These are phyloP conservation scores for Phaeosphaeriaceae sp. DNA, from an alignment of 2,329 filamentous ascomycete species.

Conservation along the genomic window DNA sequence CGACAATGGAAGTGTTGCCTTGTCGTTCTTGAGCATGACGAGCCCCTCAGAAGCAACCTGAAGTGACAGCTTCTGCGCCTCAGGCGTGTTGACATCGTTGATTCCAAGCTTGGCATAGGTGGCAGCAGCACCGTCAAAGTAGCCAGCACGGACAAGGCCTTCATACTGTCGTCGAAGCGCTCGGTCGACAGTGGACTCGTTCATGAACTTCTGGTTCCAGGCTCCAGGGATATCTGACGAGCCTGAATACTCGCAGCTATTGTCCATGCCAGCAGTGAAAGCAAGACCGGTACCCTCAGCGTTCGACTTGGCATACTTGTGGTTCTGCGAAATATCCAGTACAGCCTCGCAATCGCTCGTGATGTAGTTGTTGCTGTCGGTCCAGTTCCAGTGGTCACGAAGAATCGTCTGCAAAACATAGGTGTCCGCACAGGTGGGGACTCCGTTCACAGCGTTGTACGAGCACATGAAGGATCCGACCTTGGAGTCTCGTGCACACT, in stretches of 20 bases:
- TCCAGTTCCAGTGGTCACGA: constrained; percentile 71
- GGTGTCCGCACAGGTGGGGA: constrained; percentile 68
- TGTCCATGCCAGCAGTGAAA: constrained; percentile 60
- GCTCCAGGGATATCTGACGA: constrained; percentile 31
- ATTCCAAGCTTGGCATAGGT: constrained; percentile 61
- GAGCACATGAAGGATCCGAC: constrained; percentile 61
- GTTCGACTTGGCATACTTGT: constrained; percentile 49
- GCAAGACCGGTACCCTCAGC: constrained; percentile 55
- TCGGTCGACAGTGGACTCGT: constrained; percentile 56
- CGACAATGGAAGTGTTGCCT: constrained; percentile 50
- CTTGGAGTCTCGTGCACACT: constrained; percentile 53
- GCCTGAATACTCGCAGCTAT: constrained; percentile 58
- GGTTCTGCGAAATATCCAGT: constrained; percentile 63
- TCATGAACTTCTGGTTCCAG: constrained; percentile 37
- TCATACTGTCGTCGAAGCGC: constrained; percentile 62
- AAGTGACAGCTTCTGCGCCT: constrained; percentile 63
- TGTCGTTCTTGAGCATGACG: constrained; percentile 61
- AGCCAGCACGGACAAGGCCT: constrained; percentile 63
- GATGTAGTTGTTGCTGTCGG: constrained; percentile 66
- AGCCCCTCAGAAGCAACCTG: constrained; percentile 59
- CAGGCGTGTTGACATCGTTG: constrained; percentile 62
- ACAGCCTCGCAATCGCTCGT: constrained; percentile 72
- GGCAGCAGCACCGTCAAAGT: constrained; percentile 61
- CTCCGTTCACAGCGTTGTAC: constrained; percentile 70
- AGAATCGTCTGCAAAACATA: constrained; percentile 70